These are phyloP conservation scores for Urtica urens DNA, from an alignment of 306 rosid species.

Conservation along the genomic window DNA sequence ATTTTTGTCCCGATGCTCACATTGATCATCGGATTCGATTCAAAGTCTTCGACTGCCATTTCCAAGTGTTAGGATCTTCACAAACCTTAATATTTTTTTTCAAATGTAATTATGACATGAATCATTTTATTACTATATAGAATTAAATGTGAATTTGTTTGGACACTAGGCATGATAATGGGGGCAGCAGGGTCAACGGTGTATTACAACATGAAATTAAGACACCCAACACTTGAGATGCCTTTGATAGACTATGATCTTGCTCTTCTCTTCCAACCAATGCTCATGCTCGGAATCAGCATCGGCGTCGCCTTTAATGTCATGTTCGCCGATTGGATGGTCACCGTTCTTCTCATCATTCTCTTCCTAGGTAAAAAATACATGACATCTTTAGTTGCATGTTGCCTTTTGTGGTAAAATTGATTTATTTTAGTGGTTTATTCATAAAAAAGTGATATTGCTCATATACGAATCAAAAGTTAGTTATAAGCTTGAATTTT, in stretches of 20 bases:
- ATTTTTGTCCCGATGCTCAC: conserved; percentile 79
- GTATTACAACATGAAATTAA: conserved; percentile 51
- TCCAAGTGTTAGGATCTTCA: conserved; percentile 60
- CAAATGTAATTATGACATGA: background rate
- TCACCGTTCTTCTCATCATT: conserved; percentile 58
- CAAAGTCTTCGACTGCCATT: conserved; percentile 81
- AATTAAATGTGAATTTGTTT: background rate
- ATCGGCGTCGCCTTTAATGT: conserved; percentile 74
- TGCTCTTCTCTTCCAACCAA: conserved; percentile 63
- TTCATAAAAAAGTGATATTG: too few species aligned
- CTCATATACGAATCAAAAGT: too few species aligned
- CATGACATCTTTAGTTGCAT: too few species aligned
- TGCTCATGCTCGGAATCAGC: conserved; percentile 76
- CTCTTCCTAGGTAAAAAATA: conserved; percentile 52
- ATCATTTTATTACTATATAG: background rate
- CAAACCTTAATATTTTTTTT: background rate
- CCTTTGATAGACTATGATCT: conserved; percentile 68
- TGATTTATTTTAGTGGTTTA: too few species aligned
- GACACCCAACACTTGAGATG: conserved; percentile 63
- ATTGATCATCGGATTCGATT: conserved; percentile 70
- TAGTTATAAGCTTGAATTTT: too few species aligned
- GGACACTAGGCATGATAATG: conserved; percentile 63
- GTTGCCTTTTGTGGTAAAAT: too few species aligned
- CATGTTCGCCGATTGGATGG: conserved; percentile 83
- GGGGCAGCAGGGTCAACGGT: conserved; percentile 80